Conservation (phyloP, 2,329 filamentous ascomycete species). For the Parasarocladium wereldwijsianum region DNA sequence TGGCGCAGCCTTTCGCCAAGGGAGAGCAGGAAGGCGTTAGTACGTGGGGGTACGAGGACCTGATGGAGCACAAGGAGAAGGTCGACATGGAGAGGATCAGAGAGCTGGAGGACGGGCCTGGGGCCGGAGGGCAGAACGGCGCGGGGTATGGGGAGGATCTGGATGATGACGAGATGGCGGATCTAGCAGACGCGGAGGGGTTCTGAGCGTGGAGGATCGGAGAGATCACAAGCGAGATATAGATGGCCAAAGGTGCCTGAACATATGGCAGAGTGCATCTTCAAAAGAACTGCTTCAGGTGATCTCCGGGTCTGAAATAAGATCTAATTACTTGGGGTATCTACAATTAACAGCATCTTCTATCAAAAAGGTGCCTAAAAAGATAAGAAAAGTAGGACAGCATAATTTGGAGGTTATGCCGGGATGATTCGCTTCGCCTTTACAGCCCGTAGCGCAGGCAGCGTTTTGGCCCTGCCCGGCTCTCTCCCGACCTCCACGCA, state of each 20-base stretch:
- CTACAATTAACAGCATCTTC: not conserved
- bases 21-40: slow-evolving; percentile 84
- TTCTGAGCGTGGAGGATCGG: too few relatives aligned
- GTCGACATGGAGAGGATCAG: slow-evolving; percentile 53
- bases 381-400: too few relatives aligned
- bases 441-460: slow-evolving; percentile 43
- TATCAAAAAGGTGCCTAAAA: not conserved
- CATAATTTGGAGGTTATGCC: too few relatives aligned
- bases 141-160: slow-evolving; percentile 30
- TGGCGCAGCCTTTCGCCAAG: slow-evolving; percentile 78
- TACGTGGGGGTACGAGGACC: slow-evolving; percentile 73
- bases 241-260: slow-evolving; percentile 19
- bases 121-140: slow-evolving; percentile 6
- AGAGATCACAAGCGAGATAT: too few relatives aligned
- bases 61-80: slow-evolving; percentile 66
- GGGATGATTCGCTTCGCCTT: slow-evolving; percentile 30
- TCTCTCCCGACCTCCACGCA: slow-evolving; percentile 74
- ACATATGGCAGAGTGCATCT: too few relatives aligned
- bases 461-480: slow-evolving; percentile 46
- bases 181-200: too few relatives aligned
- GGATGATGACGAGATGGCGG: slow-evolving; percentile 36
- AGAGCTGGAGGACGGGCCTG: slow-evolving; percentile 34
- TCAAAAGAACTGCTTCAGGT: too few relatives aligned
- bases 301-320: too few relatives aligned
- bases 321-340: too few relatives aligned